Evolutionary conservation across 495 filamentous ascomycete genomes (phyloP), one percentile per base, ranked within the genome.

Genomic region (Penicillium lagena): DNA sequence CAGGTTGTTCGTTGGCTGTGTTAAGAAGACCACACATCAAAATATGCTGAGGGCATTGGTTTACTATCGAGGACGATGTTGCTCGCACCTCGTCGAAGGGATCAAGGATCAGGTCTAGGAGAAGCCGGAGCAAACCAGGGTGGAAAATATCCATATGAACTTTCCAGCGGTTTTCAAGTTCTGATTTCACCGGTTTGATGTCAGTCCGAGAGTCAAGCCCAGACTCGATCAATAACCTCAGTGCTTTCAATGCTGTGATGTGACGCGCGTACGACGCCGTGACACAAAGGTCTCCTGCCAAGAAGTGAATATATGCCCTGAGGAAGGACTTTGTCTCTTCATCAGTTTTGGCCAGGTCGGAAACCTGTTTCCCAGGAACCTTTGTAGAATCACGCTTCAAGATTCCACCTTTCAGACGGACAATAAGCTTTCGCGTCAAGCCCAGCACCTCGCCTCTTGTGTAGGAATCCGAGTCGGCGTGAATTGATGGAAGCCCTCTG

Each of bases 81-180:
- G 77, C 78, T 47, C 93, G 76, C 9, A 97, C 85, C 67, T 98
- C 93, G 47, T 98, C 93, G 54, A 91, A 98, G 0, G 91, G 87
- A 55, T 97, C 85, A 37, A 93, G 66, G 1, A 95, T 53, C 9
- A 93, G 77, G 59, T 96, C 89, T 5, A 89, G 54, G 7, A 96
- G 65, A 13, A 82, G 52, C 29, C 75, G 55, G 12, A 74, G 50
- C 37, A 80, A 51, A 3, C 50, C 52, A 0, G 52, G 61, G n/a
- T 72, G 72, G 29, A 86, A 74, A 38, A 89, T 72, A 2, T 72
- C 68, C n/a, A 76, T 37, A 15, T 73, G 62, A 29, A 71, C 58
- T n/a, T 68, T 65, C 79, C 79, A 82, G n/a, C 42, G 34, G 7
- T 46, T 53, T 42, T 60, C 51, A 28, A 48, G 35, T 29, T 61